phyloP scores from a whole-genome alignment of 345 rosid species.

The Salix brachista region DNA sequence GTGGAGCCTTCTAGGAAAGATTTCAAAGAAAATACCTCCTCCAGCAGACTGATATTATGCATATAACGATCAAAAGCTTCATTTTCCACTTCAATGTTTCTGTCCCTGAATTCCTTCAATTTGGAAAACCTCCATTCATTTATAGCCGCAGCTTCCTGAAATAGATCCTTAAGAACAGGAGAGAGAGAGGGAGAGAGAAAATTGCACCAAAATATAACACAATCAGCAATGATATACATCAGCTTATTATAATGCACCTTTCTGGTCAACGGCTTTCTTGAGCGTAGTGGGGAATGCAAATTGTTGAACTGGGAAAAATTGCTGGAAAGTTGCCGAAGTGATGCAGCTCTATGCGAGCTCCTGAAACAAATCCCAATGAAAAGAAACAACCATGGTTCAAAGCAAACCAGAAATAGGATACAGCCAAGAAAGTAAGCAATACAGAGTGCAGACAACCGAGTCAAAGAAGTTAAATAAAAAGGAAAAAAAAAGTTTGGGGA shows the following conservation, averaged over 20 bases:
- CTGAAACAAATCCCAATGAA: constrained; percentile 38
- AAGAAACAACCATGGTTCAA: constrained; percentile 8
- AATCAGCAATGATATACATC: constrained; percentile 1
- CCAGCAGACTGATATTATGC: constrained; percentile 64
- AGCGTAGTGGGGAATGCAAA: constrained; percentile 60
- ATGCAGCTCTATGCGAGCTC: constrained; percentile 57
- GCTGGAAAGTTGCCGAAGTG: constrained; percentile 78
- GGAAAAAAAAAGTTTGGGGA: not conserved
- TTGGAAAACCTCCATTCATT: constrained; percentile 93
- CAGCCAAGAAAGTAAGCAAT: not conserved
- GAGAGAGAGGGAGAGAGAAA: not conserved
- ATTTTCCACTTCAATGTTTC: constrained; percentile 69
- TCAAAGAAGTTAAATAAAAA: not conserved
- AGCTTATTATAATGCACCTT: constrained; percentile 46
- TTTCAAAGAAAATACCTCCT: constrained; percentile 63
- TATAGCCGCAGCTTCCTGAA: constrained; percentile 77
- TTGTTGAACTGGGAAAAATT: constrained; percentile 83
- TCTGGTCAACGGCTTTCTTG: constrained; percentile 71
- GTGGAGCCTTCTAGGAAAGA: constrained; percentile 35
- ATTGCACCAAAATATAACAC: not conserved
- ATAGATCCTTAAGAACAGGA: constrained; percentile 15
- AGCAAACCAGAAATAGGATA: constrained; percentile 2
- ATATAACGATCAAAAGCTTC: constrained; percentile 83
- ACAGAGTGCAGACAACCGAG: not conserved
- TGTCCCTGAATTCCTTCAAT: constrained; percentile 68